These are phyloP conservation scores for Leptodermis oblonga DNA, from an alignment of 257 asterid genomes.

Conservation along the genomic window DNA sequence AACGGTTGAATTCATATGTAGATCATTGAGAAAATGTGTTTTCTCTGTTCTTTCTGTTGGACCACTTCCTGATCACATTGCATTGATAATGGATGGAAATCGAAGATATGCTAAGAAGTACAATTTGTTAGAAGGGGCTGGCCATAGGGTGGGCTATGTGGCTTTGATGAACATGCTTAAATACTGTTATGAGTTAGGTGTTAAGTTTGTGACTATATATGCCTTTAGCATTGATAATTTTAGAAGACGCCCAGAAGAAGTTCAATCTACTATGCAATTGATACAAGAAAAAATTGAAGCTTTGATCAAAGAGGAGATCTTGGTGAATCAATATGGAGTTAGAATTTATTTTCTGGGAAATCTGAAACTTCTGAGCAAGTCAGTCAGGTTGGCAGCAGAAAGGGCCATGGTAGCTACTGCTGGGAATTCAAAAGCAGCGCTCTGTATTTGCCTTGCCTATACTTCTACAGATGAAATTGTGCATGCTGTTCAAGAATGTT, in stretches of 20 bases:
- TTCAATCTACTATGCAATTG: conserved; percentile 65
- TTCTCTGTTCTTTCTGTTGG: conserved; percentile 48
- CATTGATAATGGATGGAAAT: conserved; percentile 84
- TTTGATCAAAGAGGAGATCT: conserved; percentile 47
- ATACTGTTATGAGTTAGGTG: conserved; percentile 62
- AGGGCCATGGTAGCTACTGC: conserved; percentile 64
- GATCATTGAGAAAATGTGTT: conserved; percentile 18
- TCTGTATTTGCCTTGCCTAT: conserved; percentile 73
- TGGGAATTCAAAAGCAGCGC: conserved; percentile 45
- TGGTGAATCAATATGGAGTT: conserved; percentile 56
- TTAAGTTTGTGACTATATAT: conserved; percentile 52
- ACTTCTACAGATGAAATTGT: conserved; percentile 75
- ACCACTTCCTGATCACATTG: conserved; percentile 61
- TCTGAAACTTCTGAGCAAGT: conserved; percentile 54
- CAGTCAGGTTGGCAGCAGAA: conserved; percentile 58
- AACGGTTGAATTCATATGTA: conserved; percentile 7
- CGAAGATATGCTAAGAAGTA: conserved; percentile 65
- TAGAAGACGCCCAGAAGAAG: conserved; percentile 74
- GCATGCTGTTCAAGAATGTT: conserved; percentile 54
- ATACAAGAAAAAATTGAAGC: conserved; percentile 67
- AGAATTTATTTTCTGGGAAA: conserved; percentile 62
- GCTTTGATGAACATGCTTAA: conserved; percentile 60
- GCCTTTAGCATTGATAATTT: conserved; percentile 89
- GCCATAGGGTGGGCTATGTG: conserved; percentile 52
- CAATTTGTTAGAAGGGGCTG: conserved; percentile 47